Conservation (phyloP, 805 yeast species). For the Kuraishia hungarica region DNA sequence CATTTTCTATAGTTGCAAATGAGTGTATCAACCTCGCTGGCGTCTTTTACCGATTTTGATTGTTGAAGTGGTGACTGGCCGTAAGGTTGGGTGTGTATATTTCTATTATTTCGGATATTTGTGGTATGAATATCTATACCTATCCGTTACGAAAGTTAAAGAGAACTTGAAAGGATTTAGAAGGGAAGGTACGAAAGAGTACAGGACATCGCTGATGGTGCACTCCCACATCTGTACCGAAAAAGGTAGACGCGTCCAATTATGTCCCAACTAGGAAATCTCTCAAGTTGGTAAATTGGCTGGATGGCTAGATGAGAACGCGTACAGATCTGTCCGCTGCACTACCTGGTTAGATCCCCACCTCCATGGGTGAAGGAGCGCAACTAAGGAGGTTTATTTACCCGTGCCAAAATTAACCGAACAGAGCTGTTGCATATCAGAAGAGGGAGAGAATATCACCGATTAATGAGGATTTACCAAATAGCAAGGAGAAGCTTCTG, state of each 20-base stretch:
- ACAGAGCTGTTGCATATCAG: no score
- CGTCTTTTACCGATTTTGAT: neutral
- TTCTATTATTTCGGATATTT: no score
- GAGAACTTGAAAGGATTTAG: neutral
- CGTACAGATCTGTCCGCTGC: neutral
- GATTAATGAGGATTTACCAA: no score
- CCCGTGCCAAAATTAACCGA: neutral
- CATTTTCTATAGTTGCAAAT: neutral
- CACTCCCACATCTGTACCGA: neutral
- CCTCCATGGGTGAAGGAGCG: neutral
- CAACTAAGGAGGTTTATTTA: neutral
- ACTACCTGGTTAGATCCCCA: neutral
- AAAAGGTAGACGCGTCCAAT: neutral
- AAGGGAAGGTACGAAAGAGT: neutral
- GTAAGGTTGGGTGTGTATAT: no score
- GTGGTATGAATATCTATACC: no score
- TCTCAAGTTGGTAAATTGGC: neutral
- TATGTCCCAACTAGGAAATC: neutral
- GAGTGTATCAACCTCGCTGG: neutral
- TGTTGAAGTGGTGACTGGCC: neutral
- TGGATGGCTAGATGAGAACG: neutral
- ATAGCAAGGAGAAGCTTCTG: no score
- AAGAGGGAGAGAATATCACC: no score
- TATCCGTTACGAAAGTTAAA: neutral
- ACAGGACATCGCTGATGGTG: neutral